These are phyloP conservation scores for Trichophaea hybrida DNA, from an alignment of 2,329 filamentous ascomycete genomes.

Conservation along the genomic window DNA sequence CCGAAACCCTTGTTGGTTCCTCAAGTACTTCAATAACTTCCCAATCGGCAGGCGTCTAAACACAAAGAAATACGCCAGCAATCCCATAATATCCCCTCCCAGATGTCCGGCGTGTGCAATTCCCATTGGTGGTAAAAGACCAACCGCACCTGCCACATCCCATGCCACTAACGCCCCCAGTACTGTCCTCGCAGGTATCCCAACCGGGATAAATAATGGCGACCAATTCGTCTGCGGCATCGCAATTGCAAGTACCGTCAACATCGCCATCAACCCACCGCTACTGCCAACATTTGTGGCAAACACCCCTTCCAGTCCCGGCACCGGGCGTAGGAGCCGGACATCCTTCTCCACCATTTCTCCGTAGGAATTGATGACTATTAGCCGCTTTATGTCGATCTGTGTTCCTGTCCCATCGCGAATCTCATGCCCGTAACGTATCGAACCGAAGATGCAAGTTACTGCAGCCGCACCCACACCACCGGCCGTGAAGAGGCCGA, in stretches of 20 bases:
- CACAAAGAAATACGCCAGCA: slow-evolving; percentile 1
- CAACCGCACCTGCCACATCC: not conserved
- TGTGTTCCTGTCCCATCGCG: not conserved
- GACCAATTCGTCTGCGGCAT: not conserved
- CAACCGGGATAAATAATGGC: not conserved
- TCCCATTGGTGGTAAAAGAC: not conserved
- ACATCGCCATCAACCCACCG: slow-evolving; percentile 1
- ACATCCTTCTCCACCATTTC: not conserved
- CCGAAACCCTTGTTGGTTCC: not conserved
- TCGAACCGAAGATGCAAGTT: not conserved
- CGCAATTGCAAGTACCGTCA: not conserved
- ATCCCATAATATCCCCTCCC: not conserved
- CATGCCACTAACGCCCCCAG: not conserved
- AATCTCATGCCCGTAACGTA: not conserved
- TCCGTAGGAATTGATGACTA: not conserved
- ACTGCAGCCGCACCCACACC: slow-evolving; percentile 3
- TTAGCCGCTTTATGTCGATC: not conserved
- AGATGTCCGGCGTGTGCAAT: not conserved
- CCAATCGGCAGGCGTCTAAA: not conserved
- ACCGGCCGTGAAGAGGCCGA: slow-evolving; percentile 9
- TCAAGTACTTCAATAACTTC: not conserved
- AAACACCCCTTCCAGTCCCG: not conserved
- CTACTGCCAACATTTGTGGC: not conserved
- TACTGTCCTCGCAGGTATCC: not conserved
- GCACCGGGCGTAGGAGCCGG: not conserved